phyloP scores from a whole-genome alignment of 148 eudicot species.

The Vaccinium vitisidaea region DNA sequence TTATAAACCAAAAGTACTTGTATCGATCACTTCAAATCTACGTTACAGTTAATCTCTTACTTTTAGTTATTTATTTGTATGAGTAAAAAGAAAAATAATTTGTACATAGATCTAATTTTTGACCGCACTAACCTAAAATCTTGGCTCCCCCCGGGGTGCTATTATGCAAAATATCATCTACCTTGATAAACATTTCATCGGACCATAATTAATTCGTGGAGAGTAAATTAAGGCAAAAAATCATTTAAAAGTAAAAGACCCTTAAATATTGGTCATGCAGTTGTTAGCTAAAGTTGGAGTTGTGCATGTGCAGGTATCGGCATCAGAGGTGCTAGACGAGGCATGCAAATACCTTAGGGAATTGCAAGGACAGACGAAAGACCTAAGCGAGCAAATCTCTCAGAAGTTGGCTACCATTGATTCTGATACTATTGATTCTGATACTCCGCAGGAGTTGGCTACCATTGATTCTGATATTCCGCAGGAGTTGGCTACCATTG shows the following conservation, averaged over 20 bases:
- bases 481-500: no score
- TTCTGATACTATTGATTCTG: constrained; percentile 50
- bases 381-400: constrained; percentile 72
- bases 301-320: constrained; percentile 42
- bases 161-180: no score
- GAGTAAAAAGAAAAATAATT: no score
- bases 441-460: constrained; percentile 53
- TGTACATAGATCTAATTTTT: no score
- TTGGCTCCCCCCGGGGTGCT: no score
- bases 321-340: constrained; percentile 66
- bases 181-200: no score
- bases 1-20: no score
- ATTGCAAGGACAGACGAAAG: constrained; percentile 67
- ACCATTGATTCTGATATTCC: constrained; percentile 30
- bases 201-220: no score
- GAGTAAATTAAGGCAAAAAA: background rate
- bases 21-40: no score
- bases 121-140: no score
- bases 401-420: constrained; percentile 63
- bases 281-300: background rate
- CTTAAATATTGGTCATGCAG: background rate
- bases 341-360: constrained; percentile 65
- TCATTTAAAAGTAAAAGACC: background rate
- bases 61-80: no score
- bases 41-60: no score